A percentile compares a stretch with the other conserved stretches of the same genome.
phyloP scores from a whole-genome alignment of 768 basidiomycete genomes.

The Calocera viscosa region DNA sequence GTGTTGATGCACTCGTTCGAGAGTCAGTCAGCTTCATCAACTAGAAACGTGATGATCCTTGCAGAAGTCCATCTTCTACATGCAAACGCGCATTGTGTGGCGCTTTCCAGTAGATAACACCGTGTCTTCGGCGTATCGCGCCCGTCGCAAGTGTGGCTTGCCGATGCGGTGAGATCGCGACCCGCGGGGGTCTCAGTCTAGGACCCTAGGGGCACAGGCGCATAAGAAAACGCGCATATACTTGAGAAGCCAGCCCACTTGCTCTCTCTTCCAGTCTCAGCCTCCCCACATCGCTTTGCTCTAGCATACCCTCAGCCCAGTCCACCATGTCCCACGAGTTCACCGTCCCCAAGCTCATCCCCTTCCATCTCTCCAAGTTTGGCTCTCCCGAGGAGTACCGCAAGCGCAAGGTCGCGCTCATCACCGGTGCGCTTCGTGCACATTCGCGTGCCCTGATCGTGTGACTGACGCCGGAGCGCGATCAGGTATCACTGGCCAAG shows the following conservation, averaged over 20 bases:
- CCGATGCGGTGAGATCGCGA: background rate
- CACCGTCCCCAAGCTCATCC: constrained; percentile 12
- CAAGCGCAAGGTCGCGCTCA: constrained; percentile 84
- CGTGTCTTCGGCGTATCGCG: background rate
- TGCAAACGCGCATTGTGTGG: background rate
- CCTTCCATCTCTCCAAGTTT: constrained; percentile 13
- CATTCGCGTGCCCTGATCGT: background rate
- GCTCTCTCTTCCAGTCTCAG: background rate
- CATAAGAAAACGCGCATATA: constrained; percentile 4
- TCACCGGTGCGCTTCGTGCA: constrained; percentile 51
- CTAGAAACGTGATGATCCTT: background rate
- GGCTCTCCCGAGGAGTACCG: constrained; percentile 65
- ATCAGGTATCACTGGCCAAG: constrained; percentile 87
- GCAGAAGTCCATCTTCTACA: background rate
- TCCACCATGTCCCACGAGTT: constrained; percentile 3
- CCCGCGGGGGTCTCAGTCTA: background rate
- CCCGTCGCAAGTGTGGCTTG: background rate
- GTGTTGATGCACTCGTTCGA: too few relatives aligned
- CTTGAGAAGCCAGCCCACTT: background rate
- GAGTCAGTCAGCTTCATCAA: background rate
- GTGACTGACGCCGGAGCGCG: constrained; percentile 11
- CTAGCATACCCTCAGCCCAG: background rate
- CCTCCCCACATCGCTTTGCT: background rate
- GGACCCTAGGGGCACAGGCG: background rate
- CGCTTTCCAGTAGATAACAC: background rate